Conservation (phyloP, 306 rosid species). For the Vigna angularis region DNA sequence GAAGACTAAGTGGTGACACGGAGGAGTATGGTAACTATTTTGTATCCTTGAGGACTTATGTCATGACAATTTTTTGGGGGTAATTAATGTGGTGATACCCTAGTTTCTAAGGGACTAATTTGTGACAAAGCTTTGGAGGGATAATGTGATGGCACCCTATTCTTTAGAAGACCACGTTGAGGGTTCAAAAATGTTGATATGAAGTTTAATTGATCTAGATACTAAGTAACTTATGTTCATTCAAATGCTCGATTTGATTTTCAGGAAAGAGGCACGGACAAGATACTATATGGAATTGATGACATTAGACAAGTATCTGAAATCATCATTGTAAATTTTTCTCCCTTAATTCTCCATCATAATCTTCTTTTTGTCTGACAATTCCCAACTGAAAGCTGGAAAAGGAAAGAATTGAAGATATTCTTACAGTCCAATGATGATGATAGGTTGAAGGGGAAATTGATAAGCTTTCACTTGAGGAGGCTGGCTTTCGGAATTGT, state of each 20-base stretch:
- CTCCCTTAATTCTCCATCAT: slow-evolving; percentile 36
- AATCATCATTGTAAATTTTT: slow-evolving; percentile 68
- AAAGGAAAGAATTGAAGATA: slow-evolving; percentile 2
- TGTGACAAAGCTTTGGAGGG: neutral
- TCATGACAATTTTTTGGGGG: neutral
- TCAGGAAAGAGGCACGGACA: slow-evolving; percentile 82
- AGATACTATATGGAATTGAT: slow-evolving; percentile 77
- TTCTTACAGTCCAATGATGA: slow-evolving; percentile 38
- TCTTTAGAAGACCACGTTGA: slow-evolving; percentile 8
- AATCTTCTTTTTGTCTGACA: slow-evolving; percentile 10
- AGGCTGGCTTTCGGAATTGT: slow-evolving; percentile 89
- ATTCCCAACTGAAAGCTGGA: slow-evolving; percentile 30
- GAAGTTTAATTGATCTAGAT: slow-evolving; percentile 31
- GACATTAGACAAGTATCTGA: slow-evolving; percentile 75
- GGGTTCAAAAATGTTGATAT: slow-evolving; percentile 34
- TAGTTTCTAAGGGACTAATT: slow-evolving; percentile 5
- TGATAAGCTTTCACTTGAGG: slow-evolving; percentile 95
- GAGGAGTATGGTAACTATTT: neutral
- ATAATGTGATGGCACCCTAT: neutral
- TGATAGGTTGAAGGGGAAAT: slow-evolving; percentile 91
- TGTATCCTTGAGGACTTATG: neutral
- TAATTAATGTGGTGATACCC: neutral
- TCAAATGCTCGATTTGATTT: slow-evolving; percentile 46
- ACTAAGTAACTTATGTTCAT: slow-evolving; percentile 21
- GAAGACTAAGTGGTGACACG: neutral